Evolutionary conservation across 1,284 basidiomycete species (phyloP), one percentile per base, ranked within the genome.

Genomic region (Cutaneotrichosporon mucoides): DNA sequence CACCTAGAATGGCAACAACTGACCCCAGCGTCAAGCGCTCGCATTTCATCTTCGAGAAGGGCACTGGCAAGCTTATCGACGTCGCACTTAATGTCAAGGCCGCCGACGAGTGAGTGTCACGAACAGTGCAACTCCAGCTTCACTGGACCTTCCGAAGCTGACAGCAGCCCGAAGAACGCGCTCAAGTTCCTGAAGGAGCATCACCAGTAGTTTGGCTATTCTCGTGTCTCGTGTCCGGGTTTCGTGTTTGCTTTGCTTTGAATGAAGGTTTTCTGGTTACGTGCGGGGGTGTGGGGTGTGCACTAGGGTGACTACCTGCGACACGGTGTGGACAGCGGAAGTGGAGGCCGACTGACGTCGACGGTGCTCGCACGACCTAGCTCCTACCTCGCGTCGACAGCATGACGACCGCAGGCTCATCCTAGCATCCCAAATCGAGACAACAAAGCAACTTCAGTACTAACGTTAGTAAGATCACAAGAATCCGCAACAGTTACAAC

Each of bases 41-140:
- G 63, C 91, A 94, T 76, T 94, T 94, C 76, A 84, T 95, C 64
- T 93, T 95, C 67, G 89, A 85, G 66, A 88, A 90, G 75, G 90
- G 89, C 8, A 70, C 71, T 0, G 92, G 91, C 1, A 89, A 89
- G 74, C 81, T 95, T 43, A 76, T 93, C 12, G 87, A 93, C 37
- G 88, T 86, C 78, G 86, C 85, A 69, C 80, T 90, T 6, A 88
- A 89, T 1, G 91, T 94, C 55, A 89, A 90, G 71, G 88, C 92
- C 1, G 85, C 73, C 0, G 88, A 92, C 36, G 79, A 80, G 78
- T 79, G 53, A 65, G 76, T 72, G 24, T 24, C 24, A 24, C 24
- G 24, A 24, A 24, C 24, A 24, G 24, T 24, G 24, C 24, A 24
- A 24, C 24, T 24, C 24, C 24, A 24, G 24, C 24, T 24, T 24